A percentile compares a stretch with the other conserved stretches of the same genome.
Conservation (phyloP, 1,284 basidiomycete genomes). For the Malassezia sp. region DNA sequence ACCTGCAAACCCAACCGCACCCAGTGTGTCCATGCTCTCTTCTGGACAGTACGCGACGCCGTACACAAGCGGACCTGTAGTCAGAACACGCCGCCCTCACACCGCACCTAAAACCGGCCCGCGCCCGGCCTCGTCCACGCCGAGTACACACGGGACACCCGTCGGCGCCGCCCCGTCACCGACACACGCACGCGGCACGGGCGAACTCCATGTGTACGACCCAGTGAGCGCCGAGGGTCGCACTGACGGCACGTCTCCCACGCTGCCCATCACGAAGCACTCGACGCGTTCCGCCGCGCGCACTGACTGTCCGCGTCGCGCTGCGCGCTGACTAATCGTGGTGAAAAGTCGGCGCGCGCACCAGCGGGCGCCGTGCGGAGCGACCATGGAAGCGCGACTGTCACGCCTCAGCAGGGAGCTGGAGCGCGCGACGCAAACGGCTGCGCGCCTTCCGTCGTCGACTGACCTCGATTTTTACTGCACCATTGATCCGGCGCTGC, state of each 20-base stretch:
- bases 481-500: conserved; percentile 64
- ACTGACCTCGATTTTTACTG: conserved; percentile 70
- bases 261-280: neutral
- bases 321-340: conserved; percentile 6
- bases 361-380: neutral
- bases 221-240: conserved; percentile 5
- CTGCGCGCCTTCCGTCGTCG: conserved; percentile 45
- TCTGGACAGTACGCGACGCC: conserved; percentile 83
- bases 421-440: conserved; percentile 12
- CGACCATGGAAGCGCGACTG: conserved; percentile 13
- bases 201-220: conserved; percentile 14
- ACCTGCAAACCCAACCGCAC: conserved; percentile 81
- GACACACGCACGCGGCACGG: conserved; percentile 13
- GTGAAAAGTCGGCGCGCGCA: neutral
- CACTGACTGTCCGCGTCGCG: neutral
- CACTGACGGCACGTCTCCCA: conserved; percentile 13
- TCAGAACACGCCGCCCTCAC: neutral
- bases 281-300: neutral
- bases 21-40: conserved; percentile 63
- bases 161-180: conserved; percentile 8
- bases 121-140: conserved; percentile 91
- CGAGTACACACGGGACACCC: conserved; percentile 51
- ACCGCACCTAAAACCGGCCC: conserved; percentile 72
- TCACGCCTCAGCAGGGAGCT: conserved; percentile 6
- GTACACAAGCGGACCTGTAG: conserved; percentile 72